Base-by-base conservation (phyloP, 2,329 filamentous ascomycete genomes). In the Xylariaceae sp. region DNA sequence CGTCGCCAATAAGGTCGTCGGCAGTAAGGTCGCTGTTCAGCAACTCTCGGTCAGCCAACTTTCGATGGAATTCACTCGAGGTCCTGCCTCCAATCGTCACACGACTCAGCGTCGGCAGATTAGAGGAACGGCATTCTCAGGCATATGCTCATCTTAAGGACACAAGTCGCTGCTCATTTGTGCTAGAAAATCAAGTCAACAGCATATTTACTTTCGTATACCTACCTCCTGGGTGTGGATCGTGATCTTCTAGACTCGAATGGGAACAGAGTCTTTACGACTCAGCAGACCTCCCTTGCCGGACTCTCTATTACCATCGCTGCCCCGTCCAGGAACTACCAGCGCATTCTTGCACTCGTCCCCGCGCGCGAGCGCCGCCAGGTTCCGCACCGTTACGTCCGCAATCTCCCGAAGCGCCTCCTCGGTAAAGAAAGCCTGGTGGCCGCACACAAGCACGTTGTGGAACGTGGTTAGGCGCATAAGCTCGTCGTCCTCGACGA, bases 391-490 rank as follows among this genome's bases (percentile, higher is more conserved):
- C 2, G 80, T 84, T 39, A 69, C 74, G 34, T 74, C 71, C 2
- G 81, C 73, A 52, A 85, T 86, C 62, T 83, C 79, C 7, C 66
- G 64, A 37, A 86, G 62, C 1, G 82, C 82, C 62, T 85, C 81
- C 26, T 74, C 65, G 4, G 81, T 85, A 52, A 86, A 82, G 63
- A 85, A 86, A 1, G 78, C 82, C 65, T 85, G 82, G 51, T 86
- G 82, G 0, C 81, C 81, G 48, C 75, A 81, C 44, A 86, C 65
- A 34, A 86, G 59, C 3, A 83, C 81, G 48, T 85, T 85, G 44
- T 74, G 81, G 52, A 85, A 85, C 1, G 80, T 84, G 63, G 81
- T 77, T 47, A 86, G 62, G 4, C 81, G 73, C 73, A 81, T 81
- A 34, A 86, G 65, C 42, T 75, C 68, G 51, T 85, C 81, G 54